Evolutionary conservation across 495 filamentous ascomycete genomes (phyloP), one percentile per base, ranked within the genome.

Genomic region (Entonaema liquescens): DNA sequence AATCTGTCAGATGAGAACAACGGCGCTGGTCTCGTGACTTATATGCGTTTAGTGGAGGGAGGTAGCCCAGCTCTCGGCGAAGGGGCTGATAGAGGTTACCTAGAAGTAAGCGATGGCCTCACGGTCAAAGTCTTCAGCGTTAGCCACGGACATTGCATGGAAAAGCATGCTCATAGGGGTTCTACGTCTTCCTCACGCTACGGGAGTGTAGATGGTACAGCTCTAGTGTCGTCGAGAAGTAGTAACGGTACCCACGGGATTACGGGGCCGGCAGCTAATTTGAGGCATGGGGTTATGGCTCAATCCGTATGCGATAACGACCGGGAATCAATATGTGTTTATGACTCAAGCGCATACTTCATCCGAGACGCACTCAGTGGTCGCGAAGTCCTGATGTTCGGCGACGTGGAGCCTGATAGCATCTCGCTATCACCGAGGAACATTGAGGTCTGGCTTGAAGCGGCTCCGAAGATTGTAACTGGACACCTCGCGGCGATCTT

Each of bases 1-100:
- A 99, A 99, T 71, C 82, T 99, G 35, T 95, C 93, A 0, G 94
- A 98, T 79, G 96, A 99, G 81, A 94, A 97, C 77, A 93, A 93
- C 31, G 95, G 96, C 13, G 93, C 93, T 25, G 96, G 96, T 2
- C 82, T 99, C 5, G 87, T 98, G 29, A 97, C 93, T 8, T 98
- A 97, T 70, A 91, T 93, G 78, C 89, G 95, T 26, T 81, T 99
- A 21, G 87, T 90, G 1, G 93, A 97, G 74, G 94, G 93, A n/a
- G 94, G 93, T 11, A 93, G 93, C 50, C 87, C 90, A 11, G 89
- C 91, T 6, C 82, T 96, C 15, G 93, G 92, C 11, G 89, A 90
- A 67, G 93, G 91, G 4, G 87, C 90, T 2, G 86, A 84, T 23
- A 85, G 84, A 66, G 94, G 94, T 8, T 99, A 97, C 78, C 87